A percentile compares a stretch with the other conserved stretches of the same genome.
Conservation (phyloP, 2,329 filamentous ascomycete species). For the Alternaria triticimaculans region DNA sequence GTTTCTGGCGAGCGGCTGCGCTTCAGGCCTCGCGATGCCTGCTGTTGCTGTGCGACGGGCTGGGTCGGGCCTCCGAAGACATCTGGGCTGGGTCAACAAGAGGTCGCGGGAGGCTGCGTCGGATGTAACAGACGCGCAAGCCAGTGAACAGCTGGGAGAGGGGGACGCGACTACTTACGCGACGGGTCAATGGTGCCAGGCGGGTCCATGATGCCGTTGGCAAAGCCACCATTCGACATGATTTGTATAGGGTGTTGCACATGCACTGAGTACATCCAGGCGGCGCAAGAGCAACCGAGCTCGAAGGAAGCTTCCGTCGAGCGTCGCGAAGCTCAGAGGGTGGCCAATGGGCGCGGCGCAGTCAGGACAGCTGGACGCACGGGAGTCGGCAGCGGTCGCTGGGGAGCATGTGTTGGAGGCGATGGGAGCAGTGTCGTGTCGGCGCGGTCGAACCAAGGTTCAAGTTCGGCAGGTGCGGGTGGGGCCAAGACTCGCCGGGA, state of each 20-base stretch:
- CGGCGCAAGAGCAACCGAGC: constrained; percentile 44
- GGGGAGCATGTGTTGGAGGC: constrained; percentile 9
- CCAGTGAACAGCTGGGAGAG: constrained; percentile 9
- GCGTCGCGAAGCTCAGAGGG: constrained; percentile 19
- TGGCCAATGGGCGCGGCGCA: constrained; percentile 31
- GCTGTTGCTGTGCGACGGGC: constrained; percentile 40
- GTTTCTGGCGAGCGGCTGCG: constrained; percentile 52
- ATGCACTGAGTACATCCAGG: constrained; percentile 52
- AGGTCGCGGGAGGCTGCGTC: constrained; percentile 27
- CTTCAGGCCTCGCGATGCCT: constrained; percentile 46
- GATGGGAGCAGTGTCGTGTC: constrained; percentile 6
- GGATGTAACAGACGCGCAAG: constrained; percentile 42
- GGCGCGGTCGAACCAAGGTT: constrained; percentile 15
- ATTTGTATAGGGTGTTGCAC: constrained; percentile 38
- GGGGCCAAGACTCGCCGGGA: constrained; percentile 16
- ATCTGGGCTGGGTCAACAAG: constrained; percentile 36
- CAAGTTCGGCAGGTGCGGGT: constrained; percentile 8
- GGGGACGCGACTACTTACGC: constrained; percentile 14
- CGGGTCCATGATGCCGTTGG: constrained; percentile 50
- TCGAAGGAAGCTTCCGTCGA: constrained; percentile 31
- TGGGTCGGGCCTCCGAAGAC: constrained; percentile 40
- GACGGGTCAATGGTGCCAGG: constrained; percentile 52
- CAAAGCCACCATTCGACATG: constrained; percentile 50
- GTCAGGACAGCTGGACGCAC: constrained; percentile 22
- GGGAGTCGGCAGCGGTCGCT: constrained; percentile 10